These are phyloP conservation scores for Jatropha podagrica DNA, from an alignment of 441 rosid genomes.

Conservation along the genomic window DNA sequence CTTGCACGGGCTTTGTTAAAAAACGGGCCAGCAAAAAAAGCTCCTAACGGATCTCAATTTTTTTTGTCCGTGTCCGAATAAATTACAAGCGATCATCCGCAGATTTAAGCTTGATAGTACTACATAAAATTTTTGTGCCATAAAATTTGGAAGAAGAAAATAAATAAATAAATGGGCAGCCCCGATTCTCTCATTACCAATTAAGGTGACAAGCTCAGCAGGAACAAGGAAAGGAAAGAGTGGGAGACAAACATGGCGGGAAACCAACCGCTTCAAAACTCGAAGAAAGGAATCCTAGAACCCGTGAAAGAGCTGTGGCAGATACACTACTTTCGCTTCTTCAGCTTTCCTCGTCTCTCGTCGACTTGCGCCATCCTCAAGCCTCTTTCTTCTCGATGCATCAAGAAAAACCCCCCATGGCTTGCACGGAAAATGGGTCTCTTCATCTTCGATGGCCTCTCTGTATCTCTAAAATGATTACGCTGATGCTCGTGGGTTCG, in stretches of 20 bases:
- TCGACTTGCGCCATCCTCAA: constrained; percentile 5
- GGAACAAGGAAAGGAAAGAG: too few relatives aligned
- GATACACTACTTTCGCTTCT: constrained; percentile 25
- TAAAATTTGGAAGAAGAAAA: too few relatives aligned
- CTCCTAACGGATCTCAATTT: too few relatives aligned
- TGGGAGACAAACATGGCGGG: constrained; percentile 7
- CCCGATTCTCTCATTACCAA: too few relatives aligned
- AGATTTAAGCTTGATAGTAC: too few relatives aligned
- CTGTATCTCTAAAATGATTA: constrained; percentile 12
- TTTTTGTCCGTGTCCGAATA: too few relatives aligned
- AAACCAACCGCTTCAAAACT: background rate
- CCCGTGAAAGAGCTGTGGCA: constrained; percentile 10
- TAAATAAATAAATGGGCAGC: too few relatives aligned
- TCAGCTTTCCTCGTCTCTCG: constrained; percentile 18
- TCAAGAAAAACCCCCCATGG: constrained; percentile 2
- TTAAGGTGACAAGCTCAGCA: background rate
- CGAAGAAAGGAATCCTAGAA: background rate
- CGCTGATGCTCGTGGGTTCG: background rate
- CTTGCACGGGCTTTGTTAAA: too few relatives aligned
- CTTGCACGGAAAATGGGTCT: constrained; percentile 15
- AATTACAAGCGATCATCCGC: too few relatives aligned
- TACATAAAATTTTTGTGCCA: too few relatives aligned
- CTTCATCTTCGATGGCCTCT: constrained; percentile 24
- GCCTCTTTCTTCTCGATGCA: constrained; percentile 6
- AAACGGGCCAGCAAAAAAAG: too few relatives aligned